Evolutionary conservation across 2,329 filamentous ascomycete genomes (phyloP).

Genomic region (Elsinoe necatrix): DNA sequence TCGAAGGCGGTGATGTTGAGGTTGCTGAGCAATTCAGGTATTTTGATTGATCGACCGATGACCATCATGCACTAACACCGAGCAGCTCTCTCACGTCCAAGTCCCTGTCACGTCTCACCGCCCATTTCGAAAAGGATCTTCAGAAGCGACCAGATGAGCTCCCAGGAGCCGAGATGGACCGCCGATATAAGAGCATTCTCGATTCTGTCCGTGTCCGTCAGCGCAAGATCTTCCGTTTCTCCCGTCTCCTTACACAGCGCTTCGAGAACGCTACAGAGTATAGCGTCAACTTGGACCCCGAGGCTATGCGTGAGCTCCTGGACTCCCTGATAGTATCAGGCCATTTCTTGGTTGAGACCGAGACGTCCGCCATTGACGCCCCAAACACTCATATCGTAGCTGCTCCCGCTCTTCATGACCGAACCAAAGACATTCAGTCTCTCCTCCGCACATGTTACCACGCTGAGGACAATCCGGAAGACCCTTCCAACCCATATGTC

Average conservation of each 20-base stretch:
- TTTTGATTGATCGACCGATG: background rate
- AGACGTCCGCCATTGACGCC: slow-evolving; percentile 49
- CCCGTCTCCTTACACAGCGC: slow-evolving; percentile 77
- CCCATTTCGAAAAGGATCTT: slow-evolving; percentile 86
- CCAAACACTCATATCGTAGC: slow-evolving; percentile 68
- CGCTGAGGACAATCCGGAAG: slow-evolving; percentile 59
- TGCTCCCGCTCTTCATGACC: slow-evolving; percentile 65
- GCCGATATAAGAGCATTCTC: slow-evolving; percentile 88
- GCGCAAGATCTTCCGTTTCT: slow-evolving; percentile 93
- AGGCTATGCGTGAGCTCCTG: slow-evolving; percentile 66
- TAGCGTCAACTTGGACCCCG: slow-evolving; percentile 65
- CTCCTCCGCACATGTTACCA: slow-evolving; percentile 75
- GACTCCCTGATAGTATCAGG: slow-evolving; percentile 72
- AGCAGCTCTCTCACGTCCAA: slow-evolving; percentile 75
- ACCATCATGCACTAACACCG: slow-evolving; percentile 23
- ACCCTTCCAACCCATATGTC: slow-evolving; percentile 72
- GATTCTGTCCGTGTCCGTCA: slow-evolving; percentile 95
- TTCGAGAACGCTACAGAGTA: slow-evolving; percentile 97
- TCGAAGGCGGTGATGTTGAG: slow-evolving; percentile 91
- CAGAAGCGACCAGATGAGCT: slow-evolving; percentile 77
- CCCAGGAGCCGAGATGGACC: slow-evolving; percentile 75
- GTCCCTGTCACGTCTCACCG: slow-evolving; percentile 75
- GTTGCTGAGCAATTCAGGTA: slow-evolving; percentile 92
- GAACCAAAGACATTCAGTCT: slow-evolving; percentile 72
- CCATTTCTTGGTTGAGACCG: slow-evolving; percentile 79